Percentiles rank a stretch among this genome's conserved stretches.
Evolutionary conservation across 2,329 filamentous ascomycete genomes (phyloP).

Genomic region (Pseudopyricularia javanii): DNA sequence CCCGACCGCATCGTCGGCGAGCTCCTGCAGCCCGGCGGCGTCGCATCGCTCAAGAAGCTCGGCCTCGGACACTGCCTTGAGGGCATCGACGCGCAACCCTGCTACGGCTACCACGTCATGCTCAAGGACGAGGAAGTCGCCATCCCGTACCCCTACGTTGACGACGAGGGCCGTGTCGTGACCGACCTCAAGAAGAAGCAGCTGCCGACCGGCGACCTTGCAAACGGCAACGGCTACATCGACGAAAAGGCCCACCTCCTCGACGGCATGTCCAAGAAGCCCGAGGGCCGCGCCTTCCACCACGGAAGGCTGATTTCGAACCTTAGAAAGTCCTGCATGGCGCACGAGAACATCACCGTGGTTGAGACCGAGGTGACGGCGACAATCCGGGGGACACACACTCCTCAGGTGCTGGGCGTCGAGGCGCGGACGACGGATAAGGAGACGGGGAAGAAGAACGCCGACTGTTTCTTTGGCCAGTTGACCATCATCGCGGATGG

Average conservation of each 20-base stretch:
- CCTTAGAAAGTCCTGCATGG: constrained; percentile 61
- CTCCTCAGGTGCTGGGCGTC: constrained; percentile 69
- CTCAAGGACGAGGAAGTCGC: constrained; percentile 63
- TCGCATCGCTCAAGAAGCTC: constrained; percentile 66
- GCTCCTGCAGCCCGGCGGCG: constrained; percentile 83
- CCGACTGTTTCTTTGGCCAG: constrained; percentile 75
- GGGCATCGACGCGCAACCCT: constrained; percentile 73
- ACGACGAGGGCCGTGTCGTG: constrained; percentile 28
- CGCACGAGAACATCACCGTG: constrained; percentile 73
- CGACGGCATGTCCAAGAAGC: constrained; percentile 28
- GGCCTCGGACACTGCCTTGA: constrained; percentile 76
- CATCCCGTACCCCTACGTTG: constrained; percentile 67
- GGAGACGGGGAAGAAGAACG: constrained; percentile 38
- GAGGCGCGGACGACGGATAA: constrained; percentile 55
- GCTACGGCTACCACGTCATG: constrained; percentile 77
- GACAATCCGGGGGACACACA: constrained; percentile 58
- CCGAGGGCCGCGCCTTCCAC: constrained; percentile 76
- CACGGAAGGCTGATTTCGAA: constrained; percentile 87
- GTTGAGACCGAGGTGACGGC: constrained; percentile 79
- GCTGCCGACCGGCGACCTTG: constrained; percentile 7
- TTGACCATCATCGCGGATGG: constrained; percentile 87
- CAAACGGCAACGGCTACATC: constrained; percentile 10
- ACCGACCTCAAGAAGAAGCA: constrained; percentile 6
- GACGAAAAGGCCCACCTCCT: not conserved
- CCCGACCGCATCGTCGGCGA: constrained; percentile 95